Conservation (phyloP, 495 filamentous ascomycete genomes). For the Tuber indicum region DNA sequence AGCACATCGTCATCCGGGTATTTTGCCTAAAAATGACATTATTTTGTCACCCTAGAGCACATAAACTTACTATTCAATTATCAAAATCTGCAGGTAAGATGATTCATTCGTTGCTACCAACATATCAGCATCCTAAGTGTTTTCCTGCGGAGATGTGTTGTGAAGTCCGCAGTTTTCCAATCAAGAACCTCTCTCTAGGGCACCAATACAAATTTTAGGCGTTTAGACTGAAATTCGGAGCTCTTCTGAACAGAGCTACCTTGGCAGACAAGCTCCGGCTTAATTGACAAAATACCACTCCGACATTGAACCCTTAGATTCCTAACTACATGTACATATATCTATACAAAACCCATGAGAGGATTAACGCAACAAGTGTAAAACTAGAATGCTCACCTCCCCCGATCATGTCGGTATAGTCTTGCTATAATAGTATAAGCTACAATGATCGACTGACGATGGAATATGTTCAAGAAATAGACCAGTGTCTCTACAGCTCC, state of each 20-base stretch:
- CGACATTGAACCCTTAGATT: background rate
- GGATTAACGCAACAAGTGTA: background rate
- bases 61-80: background rate
- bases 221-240: background rate
- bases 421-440: background rate
- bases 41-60: background rate
- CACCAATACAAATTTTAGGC: background rate
- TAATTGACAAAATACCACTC: background rate
- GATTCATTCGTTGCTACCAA: background rate
- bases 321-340: background rate
- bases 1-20: background rate
- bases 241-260: background rate
- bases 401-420: accelerated
- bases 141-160: background rate
- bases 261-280: background rate
- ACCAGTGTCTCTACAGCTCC: background rate
- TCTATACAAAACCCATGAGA: background rate
- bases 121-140: background rate
- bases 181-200: background rate
- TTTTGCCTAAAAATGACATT: background rate
- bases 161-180: background rate
- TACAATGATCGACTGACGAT: background rate
- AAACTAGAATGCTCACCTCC: background rate
- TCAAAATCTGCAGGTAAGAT: background rate
- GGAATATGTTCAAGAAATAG: background rate